phyloP scores from a whole-genome alignment of 306 rosid species.

The Vigna trinervia region DNA sequence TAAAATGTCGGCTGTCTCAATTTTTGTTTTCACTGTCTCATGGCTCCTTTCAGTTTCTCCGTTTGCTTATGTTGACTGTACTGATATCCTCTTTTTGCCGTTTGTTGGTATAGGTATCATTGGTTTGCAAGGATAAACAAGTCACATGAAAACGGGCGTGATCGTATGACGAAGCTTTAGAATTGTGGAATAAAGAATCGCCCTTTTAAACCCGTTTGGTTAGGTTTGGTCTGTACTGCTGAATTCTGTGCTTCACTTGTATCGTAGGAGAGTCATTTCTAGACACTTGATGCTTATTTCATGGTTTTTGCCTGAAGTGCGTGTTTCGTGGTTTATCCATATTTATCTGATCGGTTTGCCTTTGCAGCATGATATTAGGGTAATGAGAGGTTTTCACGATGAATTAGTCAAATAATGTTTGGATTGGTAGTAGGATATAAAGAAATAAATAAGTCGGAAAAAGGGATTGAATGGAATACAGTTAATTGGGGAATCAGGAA shows the following conservation, averaged over 20 bases:
- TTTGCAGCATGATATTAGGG: neutral
- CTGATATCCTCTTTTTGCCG: neutral
- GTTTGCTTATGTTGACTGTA: constrained; percentile 25
- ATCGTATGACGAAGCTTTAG: neutral
- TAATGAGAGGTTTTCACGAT: neutral
- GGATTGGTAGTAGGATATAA: neutral
- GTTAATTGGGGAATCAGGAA: too few relatives aligned
- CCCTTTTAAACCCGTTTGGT: constrained; percentile 25
- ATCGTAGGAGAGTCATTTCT: constrained; percentile 10
- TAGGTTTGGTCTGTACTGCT: constrained; percentile 44
- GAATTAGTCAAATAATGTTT: neutral
- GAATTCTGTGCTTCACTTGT: constrained; percentile 24
- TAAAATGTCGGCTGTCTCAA: neutral
- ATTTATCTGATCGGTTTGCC: neutral
- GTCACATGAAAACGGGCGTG: constrained; percentile 12
- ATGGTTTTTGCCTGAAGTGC: neutral
- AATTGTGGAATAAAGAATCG: constrained; percentile 44
- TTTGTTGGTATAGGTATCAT: constrained; percentile 64
- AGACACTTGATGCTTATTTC: neutral
- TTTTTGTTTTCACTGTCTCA: neutral
- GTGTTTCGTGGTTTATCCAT: constrained; percentile 1
- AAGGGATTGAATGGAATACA: too few relatives aligned
- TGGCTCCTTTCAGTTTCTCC: neutral
- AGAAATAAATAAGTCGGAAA: neutral
- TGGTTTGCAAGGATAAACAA: constrained; percentile 81